Percentiles rank a stretch among this genome's conserved stretches.
Evolutionary conservation across 192 early-diverging fungal species (phyloP).

Genomic region (Nowakowskiella sp.): DNA sequence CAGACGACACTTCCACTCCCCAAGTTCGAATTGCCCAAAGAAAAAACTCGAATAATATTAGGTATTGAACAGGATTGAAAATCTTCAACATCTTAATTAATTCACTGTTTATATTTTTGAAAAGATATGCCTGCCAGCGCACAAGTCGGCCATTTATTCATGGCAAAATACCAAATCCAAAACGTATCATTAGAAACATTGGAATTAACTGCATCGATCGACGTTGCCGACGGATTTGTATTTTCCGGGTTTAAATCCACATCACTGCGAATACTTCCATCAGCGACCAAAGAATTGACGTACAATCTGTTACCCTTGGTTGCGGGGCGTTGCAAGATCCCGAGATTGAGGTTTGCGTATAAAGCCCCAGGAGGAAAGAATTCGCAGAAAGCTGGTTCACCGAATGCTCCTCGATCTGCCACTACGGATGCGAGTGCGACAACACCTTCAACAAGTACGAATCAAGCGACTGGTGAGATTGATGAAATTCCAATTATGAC

Average conservation of each 20-base stretch:
- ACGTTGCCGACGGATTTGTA: slow-evolving; percentile 64
- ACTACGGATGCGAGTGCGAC: not conserved
- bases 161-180: slow-evolving; percentile 48
- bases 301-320: slow-evolving; percentile 56
- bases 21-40: slow-evolving; percentile 4
- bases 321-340: slow-evolving; percentile 49
- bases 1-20: not conserved
- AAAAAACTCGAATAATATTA: not conserved
- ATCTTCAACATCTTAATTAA: not conserved
- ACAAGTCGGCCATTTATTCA: slow-evolving; percentile 50
- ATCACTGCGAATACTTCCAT: slow-evolving; percentile 47
- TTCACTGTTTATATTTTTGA: not conserved
- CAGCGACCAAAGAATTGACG: slow-evolving; percentile 35
- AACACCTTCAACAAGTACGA: not conserved
- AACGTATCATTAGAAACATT: slow-evolving; percentile 47
- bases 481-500: not conserved
- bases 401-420: not conserved
- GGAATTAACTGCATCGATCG: slow-evolving; percentile 51
- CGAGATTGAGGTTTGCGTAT: slow-evolving; percentile 37
- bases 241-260: slow-evolving; percentile 65
- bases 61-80: not conserved
- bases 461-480: not conserved
- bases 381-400: not conserved
- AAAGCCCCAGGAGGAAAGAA: slow-evolving; percentile 6
- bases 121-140: slow-evolving; percentile 52